Conservation (phyloP, 352 stramenopile genomes). For the Globisporangium yorkense region DNA sequence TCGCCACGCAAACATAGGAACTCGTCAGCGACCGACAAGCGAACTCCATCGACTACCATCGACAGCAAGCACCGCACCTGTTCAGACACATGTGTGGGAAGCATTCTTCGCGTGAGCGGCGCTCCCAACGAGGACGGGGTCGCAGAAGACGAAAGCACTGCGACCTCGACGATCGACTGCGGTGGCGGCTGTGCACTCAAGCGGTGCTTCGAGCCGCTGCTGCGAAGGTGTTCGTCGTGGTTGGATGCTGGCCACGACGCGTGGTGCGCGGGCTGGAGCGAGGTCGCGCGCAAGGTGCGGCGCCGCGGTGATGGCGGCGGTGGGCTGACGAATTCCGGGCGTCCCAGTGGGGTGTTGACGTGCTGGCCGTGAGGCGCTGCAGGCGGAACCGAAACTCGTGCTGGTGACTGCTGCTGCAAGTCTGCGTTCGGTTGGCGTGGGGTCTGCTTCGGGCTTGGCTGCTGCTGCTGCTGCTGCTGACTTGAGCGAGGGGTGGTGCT, state of each 20-base stretch:
- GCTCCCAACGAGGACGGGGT: neutral
- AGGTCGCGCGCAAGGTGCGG: slow-evolving; percentile 10
- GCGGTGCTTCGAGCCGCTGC: slow-evolving; percentile 2
- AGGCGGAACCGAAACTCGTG: neutral
- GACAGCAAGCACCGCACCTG: neutral
- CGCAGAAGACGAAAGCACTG: neutral
- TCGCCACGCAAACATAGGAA: neutral
- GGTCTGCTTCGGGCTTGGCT: neutral
- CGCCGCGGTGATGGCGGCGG: slow-evolving; percentile 14
- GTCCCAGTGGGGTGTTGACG: slow-evolving; percentile 4
- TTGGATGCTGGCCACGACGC: neutral
- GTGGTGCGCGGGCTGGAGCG: neutral
- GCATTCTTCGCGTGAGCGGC: neutral
- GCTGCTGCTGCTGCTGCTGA: neutral
- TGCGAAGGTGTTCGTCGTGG: slow-evolving; percentile 13
- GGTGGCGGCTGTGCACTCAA: slow-evolving; percentile 1
- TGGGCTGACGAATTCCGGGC: slow-evolving; percentile 5
- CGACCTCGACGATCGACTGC: neutral
- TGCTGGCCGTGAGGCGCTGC: neutral
- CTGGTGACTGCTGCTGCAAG: slow-evolving; percentile 7
- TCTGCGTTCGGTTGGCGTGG: neutral
- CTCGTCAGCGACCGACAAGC: neutral
- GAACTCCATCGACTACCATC: neutral
- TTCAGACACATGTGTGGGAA: neutral
- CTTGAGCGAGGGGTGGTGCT: neutral